Conservation (phyloP, 2,329 filamentous ascomycete genomes). For the Ceratocystis smalleyi region DNA sequence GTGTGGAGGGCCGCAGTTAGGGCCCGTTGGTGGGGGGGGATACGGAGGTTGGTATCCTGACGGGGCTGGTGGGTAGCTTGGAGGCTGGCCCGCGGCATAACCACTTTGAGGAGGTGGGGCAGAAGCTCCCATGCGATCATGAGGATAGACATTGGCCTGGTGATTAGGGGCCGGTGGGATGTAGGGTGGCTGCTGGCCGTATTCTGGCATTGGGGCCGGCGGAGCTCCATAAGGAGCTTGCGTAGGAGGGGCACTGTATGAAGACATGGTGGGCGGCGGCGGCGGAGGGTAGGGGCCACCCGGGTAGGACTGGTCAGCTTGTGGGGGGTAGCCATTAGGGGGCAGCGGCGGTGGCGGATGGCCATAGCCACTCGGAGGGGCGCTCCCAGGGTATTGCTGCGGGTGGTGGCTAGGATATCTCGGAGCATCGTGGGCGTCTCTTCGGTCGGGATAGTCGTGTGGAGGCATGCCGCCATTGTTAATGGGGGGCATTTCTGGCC, state of each 20-base stretch:
- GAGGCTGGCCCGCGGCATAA: constrained; percentile 15
- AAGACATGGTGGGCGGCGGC: constrained; percentile 9
- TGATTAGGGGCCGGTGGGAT: constrained; percentile 11
- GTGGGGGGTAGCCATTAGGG: background rate
- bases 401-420: constrained; percentile 11
- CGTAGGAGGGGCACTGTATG: constrained; percentile 14
- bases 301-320: constrained; percentile 6
- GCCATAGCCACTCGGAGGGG: constrained; percentile 10
- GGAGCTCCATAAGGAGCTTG: constrained; percentile 14
- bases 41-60: constrained; percentile 6
- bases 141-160: constrained; percentile 3
- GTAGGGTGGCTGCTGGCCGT: constrained; percentile 9
- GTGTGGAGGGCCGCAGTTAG: background rate
- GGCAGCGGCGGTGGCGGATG: constrained; percentile 6
- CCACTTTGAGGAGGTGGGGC: constrained; percentile 14
- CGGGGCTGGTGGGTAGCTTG: constrained; percentile 9
- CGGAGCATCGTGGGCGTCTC: constrained; percentile 8
- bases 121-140: constrained; percentile 13
- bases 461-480: constrained; percentile 1
- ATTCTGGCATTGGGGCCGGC: constrained; percentile 9
- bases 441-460: constrained; percentile 10
- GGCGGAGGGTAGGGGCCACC: constrained; percentile 7
- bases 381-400: constrained; percentile 14
- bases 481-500: constrained; percentile 6
- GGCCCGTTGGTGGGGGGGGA: background rate